Evolutionary conservation across 306 rosid genomes (phyloP).

Genomic region (Hippophae gyantsensis): DNA sequence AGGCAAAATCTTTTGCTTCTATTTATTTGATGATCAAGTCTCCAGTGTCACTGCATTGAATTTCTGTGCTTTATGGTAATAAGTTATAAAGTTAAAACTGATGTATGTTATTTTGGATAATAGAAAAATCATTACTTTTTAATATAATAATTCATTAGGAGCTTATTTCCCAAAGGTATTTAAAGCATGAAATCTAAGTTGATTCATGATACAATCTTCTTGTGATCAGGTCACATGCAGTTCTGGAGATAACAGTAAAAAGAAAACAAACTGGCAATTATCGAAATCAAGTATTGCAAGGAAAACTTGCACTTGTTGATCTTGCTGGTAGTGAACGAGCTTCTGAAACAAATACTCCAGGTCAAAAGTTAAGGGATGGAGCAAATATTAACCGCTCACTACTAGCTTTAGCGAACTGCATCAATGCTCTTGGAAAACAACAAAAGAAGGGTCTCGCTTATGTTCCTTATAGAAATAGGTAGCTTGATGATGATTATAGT

Average conservation of each 20-base stretch:
- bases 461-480: conserved; percentile 62
- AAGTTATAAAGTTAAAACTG: no score
- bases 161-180: no score
- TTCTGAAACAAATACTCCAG: conserved; percentile 46
- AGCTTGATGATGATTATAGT: conserved; percentile 12
- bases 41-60: no score
- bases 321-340: conserved; percentile 64
- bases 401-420: conserved; percentile 60
- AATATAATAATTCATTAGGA: no score
- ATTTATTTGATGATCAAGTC: no score
- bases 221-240: conserved; percentile 52
- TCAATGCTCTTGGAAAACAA: conserved; percentile 56
- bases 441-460: conserved; percentile 62
- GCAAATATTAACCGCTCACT: conserved; percentile 67
- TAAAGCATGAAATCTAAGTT: no score
- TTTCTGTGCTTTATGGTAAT: no score
- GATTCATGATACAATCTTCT: neutral
- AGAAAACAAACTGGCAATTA: conserved; percentile 47
- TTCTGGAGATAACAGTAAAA: conserved; percentile 46
- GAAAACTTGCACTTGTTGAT: conserved; percentile 61
- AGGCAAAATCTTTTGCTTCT: no score
- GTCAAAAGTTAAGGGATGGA: conserved; percentile 56
- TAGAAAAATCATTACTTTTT: no score
- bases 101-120: no score
- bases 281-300: conserved; percentile 45